Evolutionary conservation across 176 grass and related monocot species (phyloP).

Genomic region (Carex cristatella): DNA sequence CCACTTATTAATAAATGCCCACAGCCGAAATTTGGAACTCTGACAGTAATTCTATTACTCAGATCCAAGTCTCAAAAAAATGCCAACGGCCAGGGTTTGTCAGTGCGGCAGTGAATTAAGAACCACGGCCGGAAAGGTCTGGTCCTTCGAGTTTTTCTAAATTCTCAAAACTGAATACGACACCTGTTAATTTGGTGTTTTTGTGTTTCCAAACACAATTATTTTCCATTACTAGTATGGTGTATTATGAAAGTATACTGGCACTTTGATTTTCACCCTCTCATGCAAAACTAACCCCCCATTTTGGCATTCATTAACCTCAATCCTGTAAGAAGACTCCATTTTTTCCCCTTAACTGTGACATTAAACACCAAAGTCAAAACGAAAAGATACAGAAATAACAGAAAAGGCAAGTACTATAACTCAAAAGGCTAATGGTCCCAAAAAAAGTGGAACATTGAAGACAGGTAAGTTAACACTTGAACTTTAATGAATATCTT

Average conservation of each 20-base stretch:
- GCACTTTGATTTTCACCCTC: neutral
- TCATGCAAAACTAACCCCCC: neutral
- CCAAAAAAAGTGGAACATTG: neutral
- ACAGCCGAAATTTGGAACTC: neutral
- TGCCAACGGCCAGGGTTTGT: neutral
- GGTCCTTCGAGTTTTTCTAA: neutral
- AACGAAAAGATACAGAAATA: neutral
- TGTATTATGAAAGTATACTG: neutral
- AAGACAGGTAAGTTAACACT: neutral
- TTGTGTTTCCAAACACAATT: neutral
- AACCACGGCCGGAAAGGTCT: neutral
- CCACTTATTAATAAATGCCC: neutral
- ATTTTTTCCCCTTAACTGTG: neutral
- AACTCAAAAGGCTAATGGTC: neutral
- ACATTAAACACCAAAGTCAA: neutral
- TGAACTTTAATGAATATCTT: slow-evolving; percentile 19
- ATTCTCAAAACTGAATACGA: neutral
- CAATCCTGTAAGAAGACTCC: neutral
- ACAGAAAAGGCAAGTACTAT: neutral
- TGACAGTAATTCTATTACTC: neutral
- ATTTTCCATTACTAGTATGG: neutral
- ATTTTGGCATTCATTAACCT: neutral
- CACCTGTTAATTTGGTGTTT: neutral
- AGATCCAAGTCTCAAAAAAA: neutral
- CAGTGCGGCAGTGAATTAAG: neutral